A percentile compares a stretch with the other conserved stretches of the same genome.
Evolutionary conservation across 495 filamentous ascomycete species (phyloP).

Genomic region (Aspergillus carlsbadensis): DNA sequence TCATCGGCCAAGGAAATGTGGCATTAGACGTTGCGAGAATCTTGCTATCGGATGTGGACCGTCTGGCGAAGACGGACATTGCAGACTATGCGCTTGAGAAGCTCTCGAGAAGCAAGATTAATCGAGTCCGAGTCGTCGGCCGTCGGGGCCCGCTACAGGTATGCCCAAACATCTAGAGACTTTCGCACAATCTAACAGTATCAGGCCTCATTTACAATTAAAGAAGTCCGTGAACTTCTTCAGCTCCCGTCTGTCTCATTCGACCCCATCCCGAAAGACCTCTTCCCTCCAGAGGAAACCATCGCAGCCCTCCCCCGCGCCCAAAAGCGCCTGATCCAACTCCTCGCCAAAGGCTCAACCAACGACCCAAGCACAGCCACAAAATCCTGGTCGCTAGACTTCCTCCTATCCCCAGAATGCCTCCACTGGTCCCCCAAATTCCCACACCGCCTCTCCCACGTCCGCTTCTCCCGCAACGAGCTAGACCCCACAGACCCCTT

Average conservation of each 20-base stretch:
- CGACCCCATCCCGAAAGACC: constrained; percentile 59
- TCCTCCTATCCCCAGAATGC: constrained; percentile 70
- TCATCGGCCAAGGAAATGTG: constrained; percentile 95
- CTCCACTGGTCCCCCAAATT: constrained; percentile 56
- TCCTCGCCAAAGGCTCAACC: constrained; percentile 71
- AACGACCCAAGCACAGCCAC: constrained; percentile 41
- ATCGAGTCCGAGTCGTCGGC: constrained; percentile 79
- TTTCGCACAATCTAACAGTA: neutral
- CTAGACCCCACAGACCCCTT: constrained; percentile 48
- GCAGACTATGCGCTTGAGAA: constrained; percentile 76
- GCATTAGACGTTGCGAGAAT: constrained; percentile 92
- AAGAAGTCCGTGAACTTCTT: constrained; percentile 84
- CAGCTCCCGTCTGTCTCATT: constrained; percentile 73
- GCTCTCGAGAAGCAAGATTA: constrained; percentile 70
- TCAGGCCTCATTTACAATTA: constrained; percentile 89
- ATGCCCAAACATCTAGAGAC: constrained; percentile 50
- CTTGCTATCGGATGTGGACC: constrained; percentile 69
- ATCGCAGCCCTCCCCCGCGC: constrained; percentile 66
- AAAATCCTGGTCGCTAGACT: constrained; percentile 82
- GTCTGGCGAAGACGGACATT: constrained; percentile 81
- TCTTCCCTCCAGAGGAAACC: constrained; percentile 59
- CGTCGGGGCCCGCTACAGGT: constrained; percentile 86
- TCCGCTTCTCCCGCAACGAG: constrained; percentile 66
- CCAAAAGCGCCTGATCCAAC: constrained; percentile 71
- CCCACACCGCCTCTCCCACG: constrained; percentile 50